These are phyloP conservation scores for Cunninghamia lanceolata DNA, from an alignment of 75 land plant genomes.

Conservation along the genomic window DNA sequence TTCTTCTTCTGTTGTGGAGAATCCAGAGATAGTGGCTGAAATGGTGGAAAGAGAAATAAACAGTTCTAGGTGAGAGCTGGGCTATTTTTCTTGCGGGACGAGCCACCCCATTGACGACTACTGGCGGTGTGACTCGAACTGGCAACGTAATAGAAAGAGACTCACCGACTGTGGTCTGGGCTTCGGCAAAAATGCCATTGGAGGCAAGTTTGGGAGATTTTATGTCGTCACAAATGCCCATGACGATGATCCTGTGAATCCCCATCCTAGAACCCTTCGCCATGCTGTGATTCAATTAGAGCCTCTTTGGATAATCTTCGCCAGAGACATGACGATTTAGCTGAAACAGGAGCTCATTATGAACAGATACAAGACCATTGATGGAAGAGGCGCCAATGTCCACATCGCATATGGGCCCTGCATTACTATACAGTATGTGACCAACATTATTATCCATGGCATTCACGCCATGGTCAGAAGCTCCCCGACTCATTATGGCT, in stretches of 20 bases:
- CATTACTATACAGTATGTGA: slow-evolving; percentile 49
- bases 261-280: slow-evolving; percentile 55
- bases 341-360: slow-evolving; percentile 63
- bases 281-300: slow-evolving; percentile 50
- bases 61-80: slow-evolving; percentile 14
- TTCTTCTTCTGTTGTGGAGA: neutral
- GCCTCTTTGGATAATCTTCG: slow-evolving; percentile 69
- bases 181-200: slow-evolving; percentile 59
- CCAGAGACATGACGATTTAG: slow-evolving; percentile 57
- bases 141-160: slow-evolving; percentile 45
- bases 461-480: slow-evolving; percentile 48
- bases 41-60: slow-evolving; percentile 22
- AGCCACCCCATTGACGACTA: slow-evolving; percentile 73
- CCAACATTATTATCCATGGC: slow-evolving; percentile 52
- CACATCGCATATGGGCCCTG: slow-evolving; percentile 55
- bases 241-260: slow-evolving; percentile 58
- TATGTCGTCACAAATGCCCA: slow-evolving; percentile 50
- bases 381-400: slow-evolving; percentile 53
- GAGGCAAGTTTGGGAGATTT: slow-evolving; percentile 52
- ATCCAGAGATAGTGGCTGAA: neutral
- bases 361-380: slow-evolving; percentile 72
- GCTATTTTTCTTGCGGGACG: slow-evolving; percentile 15
- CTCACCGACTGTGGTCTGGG: slow-evolving; percentile 69
- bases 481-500: slow-evolving; percentile 36
- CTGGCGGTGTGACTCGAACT: slow-evolving; percentile 68